Evolutionary conservation across 371 early-diverging fungal species (phyloP), one percentile per base, ranked within the genome.

Genomic region (Fennellomyces sp.): DNA sequence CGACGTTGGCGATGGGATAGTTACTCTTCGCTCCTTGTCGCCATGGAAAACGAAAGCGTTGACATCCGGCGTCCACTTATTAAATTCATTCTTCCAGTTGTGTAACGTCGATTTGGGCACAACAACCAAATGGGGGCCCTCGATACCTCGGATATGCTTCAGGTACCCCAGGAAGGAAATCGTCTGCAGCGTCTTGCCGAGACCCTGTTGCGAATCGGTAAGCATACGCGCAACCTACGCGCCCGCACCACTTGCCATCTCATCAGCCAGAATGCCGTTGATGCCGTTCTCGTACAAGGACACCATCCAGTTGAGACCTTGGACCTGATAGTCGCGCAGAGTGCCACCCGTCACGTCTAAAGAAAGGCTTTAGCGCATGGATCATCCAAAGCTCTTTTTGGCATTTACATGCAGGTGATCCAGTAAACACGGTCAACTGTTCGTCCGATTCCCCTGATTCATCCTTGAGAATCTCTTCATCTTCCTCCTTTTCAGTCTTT

Each of bases 251-350:
- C n/a, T 38, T 79, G 92, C 94, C 99, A 99, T 99, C 79, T 99
- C 99, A 81, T 99, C 99, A 29, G 99, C 99, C 23, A 99, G 78
- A 63, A 99, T 99, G 27, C 99, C 98, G 69, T 99, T 99, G 69
- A 99, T 94, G n/a, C 96, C 95, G 66, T 97, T 95, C 60, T 97
- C 92, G 68, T 90, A 97, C 58, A 99, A 81, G 1, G 93, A 96
- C 21, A 99, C 89, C 84, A 99, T 91, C 99, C 99, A 99, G 76
- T 99, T 99, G 25, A 99, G 82, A 19, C 99, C 99, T 63, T 96
- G 93, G n/a, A 99, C 64, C 74, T 99, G 99, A 69, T 99, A 97
- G 68, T 96, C 97, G 49, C 97, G 85, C 73, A 99, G 82, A 13
- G 72, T 91, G 15, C 98, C 98, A 42, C 92, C 93, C 31, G 86